Base-by-base conservation (phyloP, 1,139 yeast genomes). In the Blastobotrys niveus region DNA sequence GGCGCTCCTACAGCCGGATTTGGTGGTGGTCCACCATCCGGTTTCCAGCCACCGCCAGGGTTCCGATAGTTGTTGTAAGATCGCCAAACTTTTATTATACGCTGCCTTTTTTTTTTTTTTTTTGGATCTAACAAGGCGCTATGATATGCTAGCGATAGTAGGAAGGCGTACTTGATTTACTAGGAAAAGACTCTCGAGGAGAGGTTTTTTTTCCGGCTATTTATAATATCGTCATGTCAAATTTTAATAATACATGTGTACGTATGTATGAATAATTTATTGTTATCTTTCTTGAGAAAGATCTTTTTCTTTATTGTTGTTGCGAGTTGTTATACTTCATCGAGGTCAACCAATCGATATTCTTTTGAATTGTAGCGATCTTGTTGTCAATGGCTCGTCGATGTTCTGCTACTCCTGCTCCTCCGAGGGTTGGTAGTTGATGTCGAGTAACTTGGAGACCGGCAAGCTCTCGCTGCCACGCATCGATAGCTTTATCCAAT, bases 1-100 rank as follows among this genome's bases (percentile, higher is more conserved):
- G 47, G 53, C 34, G 49, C 54, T 51, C 24, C 62, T n/a, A n/a
- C n/a, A 58, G 24, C 56, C 57, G 19, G 63, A 60, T 7, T 21
- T 55, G 60, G 26, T 29, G 17, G 34, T 31, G 10, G 34, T 19
- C 55, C 62, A 26, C 63, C 61, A 22, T 51, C 59, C 10, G 60
- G 62, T 2, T 58, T 58, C 46, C 52, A 50, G 9, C 54, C 54
- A n/a, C 48, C 48, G 10, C 41, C 48, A 10, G 48, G 48, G 17
- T 45, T 45, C 29, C 37, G 45, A 25, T 30, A 22, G 24, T 12
- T 12, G n/a, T 10, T 30, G n/a, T 10, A 30, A 8, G n/a, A 9
- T 9, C 12, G 12, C 12, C 12, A 9, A 25, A 9, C 12, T 12
- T 9, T 25, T 25, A 12, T 25, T 9, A 14, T 29, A 8, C 5